These are phyloP conservation scores for Sugiyamaella chiloensis DNA, from an alignment of 805 yeast species.

Conservation along the genomic window DNA sequence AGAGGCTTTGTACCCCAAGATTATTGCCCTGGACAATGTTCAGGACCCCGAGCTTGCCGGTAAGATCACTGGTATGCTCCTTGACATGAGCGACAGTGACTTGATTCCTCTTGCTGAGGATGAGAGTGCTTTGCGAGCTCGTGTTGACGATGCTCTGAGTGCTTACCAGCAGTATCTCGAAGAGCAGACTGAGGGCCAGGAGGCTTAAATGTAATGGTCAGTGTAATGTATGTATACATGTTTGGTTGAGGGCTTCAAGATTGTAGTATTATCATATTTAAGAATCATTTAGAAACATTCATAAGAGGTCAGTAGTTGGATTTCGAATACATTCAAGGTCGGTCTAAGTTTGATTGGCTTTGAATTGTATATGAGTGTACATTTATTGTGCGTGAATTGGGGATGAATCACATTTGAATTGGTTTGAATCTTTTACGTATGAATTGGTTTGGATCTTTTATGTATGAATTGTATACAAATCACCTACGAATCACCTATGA, in stretches of 20 bases:
- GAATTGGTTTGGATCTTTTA: too few species aligned
- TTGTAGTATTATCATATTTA: neutral
- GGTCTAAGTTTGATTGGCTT: too few species aligned
- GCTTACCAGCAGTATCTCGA: slow-evolving; percentile 89
- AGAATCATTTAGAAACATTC: too few species aligned
- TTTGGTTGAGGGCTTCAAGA: slow-evolving; percentile 2
- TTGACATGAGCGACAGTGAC: slow-evolving; percentile 91
- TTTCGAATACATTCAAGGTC: too few species aligned
- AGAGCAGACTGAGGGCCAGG: slow-evolving; percentile 8
- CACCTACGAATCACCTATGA: too few species aligned
- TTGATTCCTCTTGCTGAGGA: slow-evolving; percentile 85
- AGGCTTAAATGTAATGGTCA: slow-evolving; percentile 3
- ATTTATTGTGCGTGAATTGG: too few species aligned
- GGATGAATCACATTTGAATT: too few species aligned
- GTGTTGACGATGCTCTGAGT: slow-evolving; percentile 88
- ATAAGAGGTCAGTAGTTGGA: too few species aligned
- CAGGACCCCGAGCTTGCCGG: slow-evolving; percentile 94
- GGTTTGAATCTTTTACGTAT: too few species aligned
- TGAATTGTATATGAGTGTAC: too few species aligned
- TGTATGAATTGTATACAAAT: too few species aligned
- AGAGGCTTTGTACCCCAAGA: slow-evolving; percentile 93
- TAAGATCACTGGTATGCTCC: slow-evolving; percentile 98
- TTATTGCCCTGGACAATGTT: slow-evolving; percentile 80
- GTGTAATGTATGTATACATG: slow-evolving; percentile 6
- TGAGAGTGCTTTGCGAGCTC: slow-evolving; percentile 83